phyloP scores from a whole-genome alignment of 163 green algal species.

The Volvox carteri region DNA sequence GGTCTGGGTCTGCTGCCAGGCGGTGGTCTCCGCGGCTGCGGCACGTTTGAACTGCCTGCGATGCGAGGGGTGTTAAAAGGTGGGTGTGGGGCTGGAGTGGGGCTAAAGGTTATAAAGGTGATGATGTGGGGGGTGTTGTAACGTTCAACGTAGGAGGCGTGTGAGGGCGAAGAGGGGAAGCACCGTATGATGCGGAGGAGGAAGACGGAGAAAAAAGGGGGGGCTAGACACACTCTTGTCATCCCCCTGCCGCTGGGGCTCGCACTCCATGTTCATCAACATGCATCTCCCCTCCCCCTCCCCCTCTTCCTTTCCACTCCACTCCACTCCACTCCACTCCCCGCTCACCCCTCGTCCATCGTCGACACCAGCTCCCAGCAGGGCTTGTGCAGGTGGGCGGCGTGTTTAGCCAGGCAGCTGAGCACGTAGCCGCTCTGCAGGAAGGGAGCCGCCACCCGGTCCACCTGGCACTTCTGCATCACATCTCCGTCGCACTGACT shows the following conservation, averaged over 20 bases:
- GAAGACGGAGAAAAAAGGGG: no score
- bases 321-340: no score
- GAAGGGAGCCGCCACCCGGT: constrained; percentile 51
- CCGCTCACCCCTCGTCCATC: constrained; percentile 53
- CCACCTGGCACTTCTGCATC: constrained; percentile 38
- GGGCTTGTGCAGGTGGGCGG: constrained; percentile 50
- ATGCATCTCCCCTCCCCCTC: not conserved
- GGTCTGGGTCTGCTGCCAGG: constrained; percentile 1
- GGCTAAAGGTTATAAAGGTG: not conserved
- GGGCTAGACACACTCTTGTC: no score
- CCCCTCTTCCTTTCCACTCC: not conserved
- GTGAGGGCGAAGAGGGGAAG: no score
- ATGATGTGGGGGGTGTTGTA: not conserved
- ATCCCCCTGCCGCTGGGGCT: no score
- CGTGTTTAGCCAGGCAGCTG: constrained; percentile 54
- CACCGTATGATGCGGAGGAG: not conserved
- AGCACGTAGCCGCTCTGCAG: constrained; percentile 57
- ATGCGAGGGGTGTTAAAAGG: not conserved
- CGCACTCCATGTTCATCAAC: no score
- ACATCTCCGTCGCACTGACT: constrained; percentile 61
- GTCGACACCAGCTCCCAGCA: constrained; percentile 62
- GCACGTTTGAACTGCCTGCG: constrained; percentile 46
- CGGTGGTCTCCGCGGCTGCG: not conserved
- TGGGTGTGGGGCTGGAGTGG: not conserved
- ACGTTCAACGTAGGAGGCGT: no score